Evolutionary conservation across 805 yeast genomes (phyloP).

Genomic region (Wickerhamomyces pijperi): DNA sequence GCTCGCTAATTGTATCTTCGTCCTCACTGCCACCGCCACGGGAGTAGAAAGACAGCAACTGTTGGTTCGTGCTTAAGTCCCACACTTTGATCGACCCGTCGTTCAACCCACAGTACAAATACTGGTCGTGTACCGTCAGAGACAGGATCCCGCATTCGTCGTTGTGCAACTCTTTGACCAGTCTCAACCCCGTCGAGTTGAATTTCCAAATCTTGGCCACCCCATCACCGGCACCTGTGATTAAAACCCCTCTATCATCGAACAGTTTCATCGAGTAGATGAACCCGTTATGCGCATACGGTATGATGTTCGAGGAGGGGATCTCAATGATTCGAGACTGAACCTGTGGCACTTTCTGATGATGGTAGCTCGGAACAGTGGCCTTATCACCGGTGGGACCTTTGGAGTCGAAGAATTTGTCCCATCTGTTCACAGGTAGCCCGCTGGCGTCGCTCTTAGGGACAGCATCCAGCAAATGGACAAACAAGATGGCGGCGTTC

Average conservation of each 20-base stretch:
- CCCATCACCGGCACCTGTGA: constrained; percentile 90
- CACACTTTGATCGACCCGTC: constrained; percentile 71
- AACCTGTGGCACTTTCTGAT: constrained; percentile 1
- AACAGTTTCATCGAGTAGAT: constrained; percentile 48
- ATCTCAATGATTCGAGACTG: constrained; percentile 44
- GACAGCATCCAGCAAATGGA: constrained; percentile 26
- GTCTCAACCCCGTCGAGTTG: constrained; percentile 6
- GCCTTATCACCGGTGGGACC: constrained; percentile 63
- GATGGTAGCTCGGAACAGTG: background rate
- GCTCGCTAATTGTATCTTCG: constrained; percentile 2
- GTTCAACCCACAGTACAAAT: constrained; percentile 73
- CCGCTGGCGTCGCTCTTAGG: constrained; percentile 22
- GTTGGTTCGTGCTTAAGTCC: constrained; percentile 78
- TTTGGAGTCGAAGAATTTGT: constrained; percentile 79
- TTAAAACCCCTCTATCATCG: constrained; percentile 28
- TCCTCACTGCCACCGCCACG: constrained; percentile 22
- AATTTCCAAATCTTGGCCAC: constrained; percentile 76
- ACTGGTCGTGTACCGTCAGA: constrained; percentile 50
- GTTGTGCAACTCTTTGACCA: constrained; percentile 38
- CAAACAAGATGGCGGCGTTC: constrained; percentile 79
- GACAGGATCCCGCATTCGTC: constrained; percentile 59
- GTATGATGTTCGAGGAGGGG: constrained; percentile 50
- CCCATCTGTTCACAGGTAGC: constrained; percentile 59
- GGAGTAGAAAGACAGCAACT: constrained; percentile 33
- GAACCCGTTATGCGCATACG: constrained; percentile 88